Percentiles rank a stretch among this genome's conserved stretches.
phyloP scores from a whole-genome alignment of 148 eudicot species.

The Fallopia convolvulus region DNA sequence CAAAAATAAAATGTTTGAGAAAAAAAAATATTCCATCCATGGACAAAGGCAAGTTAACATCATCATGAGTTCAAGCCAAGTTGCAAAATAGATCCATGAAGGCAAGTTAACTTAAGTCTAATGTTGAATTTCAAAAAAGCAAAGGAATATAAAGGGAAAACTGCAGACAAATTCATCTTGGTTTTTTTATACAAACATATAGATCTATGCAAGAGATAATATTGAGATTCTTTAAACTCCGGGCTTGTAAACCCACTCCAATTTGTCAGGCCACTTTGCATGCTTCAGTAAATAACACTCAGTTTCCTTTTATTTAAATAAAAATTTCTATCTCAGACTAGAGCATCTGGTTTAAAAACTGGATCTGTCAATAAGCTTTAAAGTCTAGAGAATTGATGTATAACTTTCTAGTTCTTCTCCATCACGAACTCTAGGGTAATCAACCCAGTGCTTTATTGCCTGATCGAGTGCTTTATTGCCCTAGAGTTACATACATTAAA shows the following conservation, averaged over 20 bases:
- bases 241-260: constrained; percentile 1
- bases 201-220: neutral
- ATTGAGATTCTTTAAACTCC: neutral
- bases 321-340: neutral
- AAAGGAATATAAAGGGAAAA: neutral
- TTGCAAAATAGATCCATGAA: neutral
- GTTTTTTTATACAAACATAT: neutral
- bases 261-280: neutral
- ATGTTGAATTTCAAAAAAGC: neutral
- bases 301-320: neutral
- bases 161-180: neutral
- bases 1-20: constrained; percentile 14
- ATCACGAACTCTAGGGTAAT: neutral
- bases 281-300: neutral
- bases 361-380: neutral
- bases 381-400: neutral
- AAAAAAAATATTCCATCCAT: neutral
- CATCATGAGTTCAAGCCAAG: neutral
- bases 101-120: neutral
- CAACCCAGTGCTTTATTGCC: neutral
- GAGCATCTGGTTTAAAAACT: neutral
- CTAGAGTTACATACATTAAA: neutral
- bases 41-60: neutral
- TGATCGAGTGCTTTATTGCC: neutral
- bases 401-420: neutral